Evolutionary conservation across 768 basidiomycete species (phyloP), one percentile per base, ranked within the genome.

Genomic region (Leccinum uliginosum): DNA sequence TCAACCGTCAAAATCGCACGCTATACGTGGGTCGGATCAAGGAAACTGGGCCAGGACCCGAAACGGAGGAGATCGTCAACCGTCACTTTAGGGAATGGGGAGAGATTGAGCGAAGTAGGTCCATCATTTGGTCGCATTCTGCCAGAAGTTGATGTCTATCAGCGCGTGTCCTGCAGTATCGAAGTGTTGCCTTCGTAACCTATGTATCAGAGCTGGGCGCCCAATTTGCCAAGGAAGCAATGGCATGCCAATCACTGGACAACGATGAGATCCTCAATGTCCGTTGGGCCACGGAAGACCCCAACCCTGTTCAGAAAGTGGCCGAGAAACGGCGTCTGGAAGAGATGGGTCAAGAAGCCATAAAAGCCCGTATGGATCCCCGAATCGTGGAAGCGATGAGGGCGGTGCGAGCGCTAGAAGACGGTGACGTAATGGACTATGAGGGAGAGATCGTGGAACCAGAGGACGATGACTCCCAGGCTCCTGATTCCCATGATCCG

Each of bases 251-350:
- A 73, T 94, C 91, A 17, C 79, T 98, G 61, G 97, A 98, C 69
- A 90, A 93, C 65, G 95, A 97, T 69, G 97, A 99, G 67, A 94
- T 98, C 59, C 81, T 98, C 58, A 99, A 99, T 72, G 94, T 98
- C 52, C 87, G 96, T 49, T 99, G 97, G 97, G 97, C 97, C 34
- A 98, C 96, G 0, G 96, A 97, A 68, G 97, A 99, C 70, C 97
- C 97, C 1, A 99, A 99, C 70, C 97, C 96, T 1, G 84, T 84
- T 0, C 85, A 89, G 60, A 95, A 94, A 65, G 85, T 89, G 8
- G 82, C 83, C 0, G 97, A 98, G 73, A 89, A 93, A 65, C 78
- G 82, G 9, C 79, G 94, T 12, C 70, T 99, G 27, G 89, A 93
- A 67, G 86, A 89, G 3, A 78, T 87, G 63, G 97, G 97, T 0